Evolutionary conservation across 805 yeast species (phyloP), one percentile per base, ranked within the genome.

Genomic region (Vanderwaltozyma yarrowii): DNA sequence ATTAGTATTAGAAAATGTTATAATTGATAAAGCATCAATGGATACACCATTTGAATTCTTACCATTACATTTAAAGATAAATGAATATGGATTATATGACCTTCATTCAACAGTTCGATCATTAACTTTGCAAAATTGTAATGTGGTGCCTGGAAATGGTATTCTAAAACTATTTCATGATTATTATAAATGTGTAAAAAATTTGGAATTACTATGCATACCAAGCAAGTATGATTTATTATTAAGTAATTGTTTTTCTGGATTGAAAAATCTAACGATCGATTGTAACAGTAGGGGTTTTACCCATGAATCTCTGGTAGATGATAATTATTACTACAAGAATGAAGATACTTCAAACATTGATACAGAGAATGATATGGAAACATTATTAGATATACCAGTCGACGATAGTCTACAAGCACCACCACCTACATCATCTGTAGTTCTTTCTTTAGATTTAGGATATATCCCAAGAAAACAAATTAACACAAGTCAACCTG

Each of bases 221-320:
- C 56, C 56, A 23, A 62, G 70, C 23, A 66, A 66, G 23, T 62
- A 56, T 25, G 79, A 74, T 45, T 58, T 76, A 27, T 62, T 76
- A 4, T 44, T 73, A 23, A 68, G 71, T 34, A 74, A 70, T 47
- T 64, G 65, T 41, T 71, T 73, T 45, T 58, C 60, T 5, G 46
- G 49, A 1, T 50, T 75, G 19, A 43, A 58, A 6, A 54, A 60
- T 11, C 42, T 76, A 17, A 56, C 63, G 9, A 52, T 76, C 12
- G 81, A 76, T 47, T 51, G 76, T 30, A 62, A 63, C 42, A 73
- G 80, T 25, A 58, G 57, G 19, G 64, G 74, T 12, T 76, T 66
- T 37, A 43, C 41, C 2, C 39, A 50, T 21, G 49, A 50, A 32
- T 27, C 34, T 12, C 35, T 49, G 8, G 60, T 51, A 6, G 39